These are phyloP conservation scores for Globisporangium splendens DNA, from an alignment of 352 stramenopile genomes.

Conservation along the genomic window DNA sequence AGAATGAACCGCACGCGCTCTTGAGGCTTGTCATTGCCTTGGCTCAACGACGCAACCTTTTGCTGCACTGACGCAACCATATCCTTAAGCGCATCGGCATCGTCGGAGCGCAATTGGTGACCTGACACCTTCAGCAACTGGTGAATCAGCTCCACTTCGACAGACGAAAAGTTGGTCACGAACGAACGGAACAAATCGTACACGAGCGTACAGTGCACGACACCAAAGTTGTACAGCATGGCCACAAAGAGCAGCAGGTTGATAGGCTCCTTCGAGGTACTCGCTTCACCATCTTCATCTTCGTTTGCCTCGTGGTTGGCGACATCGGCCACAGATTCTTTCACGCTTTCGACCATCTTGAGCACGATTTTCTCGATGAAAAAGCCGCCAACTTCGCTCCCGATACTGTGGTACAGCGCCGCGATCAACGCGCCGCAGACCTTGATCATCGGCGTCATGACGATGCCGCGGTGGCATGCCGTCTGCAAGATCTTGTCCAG, in stretches of 20 bases:
- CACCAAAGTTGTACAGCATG: slow-evolving; percentile 90
- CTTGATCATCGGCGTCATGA: slow-evolving; percentile 81
- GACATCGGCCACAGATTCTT: slow-evolving; percentile 20
- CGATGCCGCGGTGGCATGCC: slow-evolving; percentile 54
- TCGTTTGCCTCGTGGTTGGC: slow-evolving; percentile 13
- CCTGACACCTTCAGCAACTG: slow-evolving; percentile 80
- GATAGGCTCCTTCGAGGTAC: slow-evolving; percentile 55
- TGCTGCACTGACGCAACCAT: slow-evolving; percentile 83
- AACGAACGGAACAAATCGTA: slow-evolving; percentile 89
- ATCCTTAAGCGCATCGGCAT: slow-evolving; percentile 78
- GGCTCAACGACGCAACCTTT: slow-evolving; percentile 46
- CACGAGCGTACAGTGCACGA: slow-evolving; percentile 87
- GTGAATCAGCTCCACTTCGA: slow-evolving; percentile 88
- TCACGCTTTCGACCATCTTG: slow-evolving; percentile 47
- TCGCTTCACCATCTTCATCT: slow-evolving; percentile 22
- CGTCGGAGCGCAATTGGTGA: slow-evolving; percentile 79
- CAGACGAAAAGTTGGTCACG: slow-evolving; percentile 60
- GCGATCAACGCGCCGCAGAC: slow-evolving; percentile 60
- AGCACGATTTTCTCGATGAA: slow-evolving; percentile 77
- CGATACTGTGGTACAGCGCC: slow-evolving; percentile 74
- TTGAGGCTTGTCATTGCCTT: slow-evolving; percentile 25
- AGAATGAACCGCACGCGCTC: slow-evolving; percentile 88
- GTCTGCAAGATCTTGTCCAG: slow-evolving; percentile 69
- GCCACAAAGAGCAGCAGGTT: slow-evolving; percentile 87
- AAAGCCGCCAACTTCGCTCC: slow-evolving; percentile 75